These are phyloP conservation scores for Tricholoma saponaceum DNA, from an alignment of 768 basidiomycete genomes.

Conservation along the genomic window DNA sequence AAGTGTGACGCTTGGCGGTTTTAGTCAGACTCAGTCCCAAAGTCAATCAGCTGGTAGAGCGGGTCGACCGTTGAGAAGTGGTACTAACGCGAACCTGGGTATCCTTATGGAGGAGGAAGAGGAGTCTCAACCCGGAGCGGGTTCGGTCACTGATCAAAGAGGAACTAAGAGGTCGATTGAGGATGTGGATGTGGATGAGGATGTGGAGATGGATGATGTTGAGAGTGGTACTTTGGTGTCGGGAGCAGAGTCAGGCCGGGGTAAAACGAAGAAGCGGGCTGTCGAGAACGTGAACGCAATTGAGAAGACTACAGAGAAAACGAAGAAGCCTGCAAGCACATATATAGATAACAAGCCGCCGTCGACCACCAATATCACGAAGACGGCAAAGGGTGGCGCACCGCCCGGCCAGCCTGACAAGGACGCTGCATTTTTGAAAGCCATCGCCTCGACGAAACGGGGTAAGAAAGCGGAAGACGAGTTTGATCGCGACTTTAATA, in stretches of 20 bases:
- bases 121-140: constrained; percentile 30
- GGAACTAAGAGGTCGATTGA: constrained; percentile 39
- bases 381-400: constrained; percentile 26
- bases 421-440: constrained; percentile 67
- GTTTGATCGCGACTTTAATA: constrained; percentile 79
- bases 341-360: constrained; percentile 21
- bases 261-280: constrained; percentile 40
- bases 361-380: constrained; percentile 16
- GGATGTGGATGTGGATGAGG: constrained; percentile 28
- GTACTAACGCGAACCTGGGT: constrained; percentile 15
- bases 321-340: constrained; percentile 3
- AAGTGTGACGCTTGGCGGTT: constrained; percentile 1
- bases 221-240: constrained; percentile 5
- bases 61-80: constrained; percentile 11
- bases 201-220: constrained; percentile 34
- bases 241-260: constrained; percentile 13
- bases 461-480: constrained; percentile 65
- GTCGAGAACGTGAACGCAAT: constrained; percentile 35
- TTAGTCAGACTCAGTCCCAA: constrained; percentile 34
- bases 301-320: constrained; percentile 10
- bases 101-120: constrained; percentile 53
- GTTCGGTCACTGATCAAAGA: constrained; percentile 13
- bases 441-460: constrained; percentile 67
- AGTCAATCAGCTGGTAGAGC: constrained; percentile 21
- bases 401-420: constrained; percentile 52